Conservation (phyloP, 176 grass and related monocot genomes). For the Saccharum officinarum region DNA sequence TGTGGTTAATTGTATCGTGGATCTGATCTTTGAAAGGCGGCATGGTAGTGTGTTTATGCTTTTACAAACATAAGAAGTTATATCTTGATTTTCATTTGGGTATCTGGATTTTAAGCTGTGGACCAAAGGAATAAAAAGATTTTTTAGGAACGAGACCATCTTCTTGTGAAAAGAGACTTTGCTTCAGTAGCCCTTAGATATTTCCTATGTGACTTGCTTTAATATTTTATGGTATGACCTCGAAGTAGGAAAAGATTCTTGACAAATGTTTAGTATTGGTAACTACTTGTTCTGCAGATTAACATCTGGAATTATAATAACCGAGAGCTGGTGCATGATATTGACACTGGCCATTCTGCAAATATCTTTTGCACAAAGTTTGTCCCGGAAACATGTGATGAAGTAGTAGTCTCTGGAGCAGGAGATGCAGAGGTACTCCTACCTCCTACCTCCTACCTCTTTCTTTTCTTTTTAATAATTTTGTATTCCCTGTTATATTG, state of each 20-base stretch:
- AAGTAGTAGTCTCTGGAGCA: conserved; percentile 86
- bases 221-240: not conserved
- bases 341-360: conserved; percentile 82
- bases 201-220: conserved; percentile 28
- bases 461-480: not conserved
- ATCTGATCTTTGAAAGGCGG: not conserved
- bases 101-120: not conserved
- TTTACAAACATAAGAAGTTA: not conserved
- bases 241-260: conserved; percentile 4
- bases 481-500: not conserved
- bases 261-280: conserved; percentile 5
- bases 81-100: not conserved
- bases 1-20: not conserved
- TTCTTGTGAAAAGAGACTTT: conserved; percentile 10
- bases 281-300: conserved; percentile 60
- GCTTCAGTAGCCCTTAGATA: not conserved
- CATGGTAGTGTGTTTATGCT: not conserved
- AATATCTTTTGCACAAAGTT: conserved; percentile 98
- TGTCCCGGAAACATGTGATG: conserved; percentile 87
- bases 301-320: conserved; percentile 88
- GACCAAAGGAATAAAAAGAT: not conserved
- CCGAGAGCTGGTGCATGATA: conserved; percentile 68
- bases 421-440: conserved; percentile 80
- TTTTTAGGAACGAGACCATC: not conserved
- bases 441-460: not conserved